Base-by-base conservation (phyloP, 345 rosid genomes). In the Euphorbia peplus region DNA sequence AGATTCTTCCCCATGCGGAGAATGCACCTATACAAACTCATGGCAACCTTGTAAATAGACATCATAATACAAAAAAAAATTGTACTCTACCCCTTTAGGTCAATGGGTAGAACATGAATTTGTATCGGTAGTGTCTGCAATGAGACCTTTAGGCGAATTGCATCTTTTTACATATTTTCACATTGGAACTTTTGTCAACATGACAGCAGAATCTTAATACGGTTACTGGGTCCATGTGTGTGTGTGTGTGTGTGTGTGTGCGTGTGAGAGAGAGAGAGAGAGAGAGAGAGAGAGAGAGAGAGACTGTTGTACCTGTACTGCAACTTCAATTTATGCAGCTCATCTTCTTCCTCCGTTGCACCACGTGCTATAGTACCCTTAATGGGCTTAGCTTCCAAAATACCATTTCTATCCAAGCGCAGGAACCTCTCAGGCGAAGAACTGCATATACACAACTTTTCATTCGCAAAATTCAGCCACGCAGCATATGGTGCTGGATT, bases 351-450 rank as follows among this genome's bases (percentile, higher is more conserved):
- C 63, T 60, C 47, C 21, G 93, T 85, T 69, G 84, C 73, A 47
- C 97, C 97, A 70, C 96, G 92, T 67, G 97, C 87, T 48, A 88
- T 75, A 18, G 99, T 95, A 63, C 97, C 99, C 73, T 90, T 95
- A 42, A 95, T 91, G 35, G 99, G 99, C 70, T 87, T 91, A 57
- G 95, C 96, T 78, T 91, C 95, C 28, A 95, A 66, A 64, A 79
- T 42, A 53, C 90, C 91, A 53, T 88, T 77, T 75, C 87, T 82
- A 60, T 90, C 93, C 51, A 95, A 76, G 65, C 80, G 83, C 41
- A 95, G 83, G 85, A 95, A 95, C 76, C 97, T 84, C 75, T 95
- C 99, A 6, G 99, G 99, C 0, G 99, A 95, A 42, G 99, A 91
- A 63, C 89, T 88, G 79, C 99, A 95, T 48, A 91, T 67, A 68